Evolutionary conservation across 768 basidiomycete species (phyloP).

Genomic region (Sporobolomyces pararoseus): DNA sequence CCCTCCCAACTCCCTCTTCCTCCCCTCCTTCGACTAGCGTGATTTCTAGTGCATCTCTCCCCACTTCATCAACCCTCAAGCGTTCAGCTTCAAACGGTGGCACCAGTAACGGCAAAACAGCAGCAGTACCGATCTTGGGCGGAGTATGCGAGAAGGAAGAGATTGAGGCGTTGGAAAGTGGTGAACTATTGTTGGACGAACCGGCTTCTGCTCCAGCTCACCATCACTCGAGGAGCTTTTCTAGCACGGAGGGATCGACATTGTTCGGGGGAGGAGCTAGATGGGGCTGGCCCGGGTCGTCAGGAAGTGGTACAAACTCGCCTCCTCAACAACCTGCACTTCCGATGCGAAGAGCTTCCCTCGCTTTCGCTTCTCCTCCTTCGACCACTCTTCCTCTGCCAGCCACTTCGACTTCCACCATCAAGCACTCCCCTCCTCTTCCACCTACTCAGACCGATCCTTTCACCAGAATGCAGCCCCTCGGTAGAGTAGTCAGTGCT

Average conservation of each 20-base stretch:
- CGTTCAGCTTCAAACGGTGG: not conserved
- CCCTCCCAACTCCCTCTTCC: slow-evolving; percentile 33
- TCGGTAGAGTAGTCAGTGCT: slow-evolving; percentile 32
- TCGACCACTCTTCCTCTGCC: slow-evolving; percentile 5
- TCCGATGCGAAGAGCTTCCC: slow-evolving; percentile 7
- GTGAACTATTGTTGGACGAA: slow-evolving; percentile 8
- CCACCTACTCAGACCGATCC: slow-evolving; percentile 6
- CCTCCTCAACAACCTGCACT: not conserved
- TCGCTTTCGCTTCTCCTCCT: slow-evolving; percentile 23
- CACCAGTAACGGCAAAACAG: slow-evolving; percentile 1
- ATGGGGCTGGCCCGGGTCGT: slow-evolving; percentile 33
- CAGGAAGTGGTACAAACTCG: not conserved
- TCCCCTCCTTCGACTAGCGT: slow-evolving; percentile 16
- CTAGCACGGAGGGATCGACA: slow-evolving; percentile 1
- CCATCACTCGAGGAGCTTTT: not conserved
- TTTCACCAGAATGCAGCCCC: slow-evolving; percentile 29
- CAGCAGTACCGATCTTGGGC: slow-evolving; percentile 19
- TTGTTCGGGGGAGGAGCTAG: slow-evolving; percentile 30
- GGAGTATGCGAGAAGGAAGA: slow-evolving; percentile 38
- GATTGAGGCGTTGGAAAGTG: slow-evolving; percentile 24
- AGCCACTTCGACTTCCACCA: not conserved
- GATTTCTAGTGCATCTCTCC: not conserved
- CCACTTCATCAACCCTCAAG: not conserved
- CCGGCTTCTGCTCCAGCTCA: not conserved
- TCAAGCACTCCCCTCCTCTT: not conserved